Percentiles rank a stretch among this genome's conserved stretches.
Evolutionary conservation across 129 eudicot species (phyloP).

Genomic region (Calendula officinalis): DNA sequence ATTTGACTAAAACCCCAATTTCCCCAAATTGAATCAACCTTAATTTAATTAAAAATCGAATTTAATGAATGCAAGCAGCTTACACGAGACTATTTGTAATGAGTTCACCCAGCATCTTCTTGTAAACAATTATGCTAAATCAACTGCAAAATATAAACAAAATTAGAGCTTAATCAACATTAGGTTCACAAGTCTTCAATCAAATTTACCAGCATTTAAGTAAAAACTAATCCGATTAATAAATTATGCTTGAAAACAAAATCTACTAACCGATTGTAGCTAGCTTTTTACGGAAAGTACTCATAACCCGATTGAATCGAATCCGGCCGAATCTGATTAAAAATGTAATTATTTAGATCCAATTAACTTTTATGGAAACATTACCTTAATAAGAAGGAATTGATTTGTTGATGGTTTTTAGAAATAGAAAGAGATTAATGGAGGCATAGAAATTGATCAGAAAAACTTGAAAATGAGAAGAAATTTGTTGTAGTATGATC

Average conservation of each 20-base stretch:
- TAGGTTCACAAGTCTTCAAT: background rate
- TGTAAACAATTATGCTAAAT: background rate
- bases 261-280: conserved; percentile 2
- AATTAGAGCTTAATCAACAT: background rate
- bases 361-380: background rate
- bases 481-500: background rate
- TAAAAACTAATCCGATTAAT: conserved; percentile 13
- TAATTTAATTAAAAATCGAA: conserved; percentile 1
- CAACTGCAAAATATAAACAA: conserved; percentile 12
- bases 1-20: conserved; percentile 10
- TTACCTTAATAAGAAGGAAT: conserved; percentile 6
- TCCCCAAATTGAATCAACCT: conserved; percentile 1
- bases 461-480: background rate
- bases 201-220: background rate
- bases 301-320: conserved; percentile 18
- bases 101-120: conserved; percentile 68
- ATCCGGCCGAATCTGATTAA: too few species aligned
- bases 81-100: conserved; percentile 68
- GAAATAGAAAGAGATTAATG: conserved; percentile 9
- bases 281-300: conserved; percentile 11
- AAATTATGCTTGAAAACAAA: background rate
- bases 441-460: background rate
- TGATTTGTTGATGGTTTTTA: conserved; percentile 10
- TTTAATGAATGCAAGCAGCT: conserved; percentile 21
- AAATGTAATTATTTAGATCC: conserved; percentile 6